Evolutionary conservation across 129 eudicot genomes (phyloP), one percentile per base, ranked within the genome.

Genomic region (Artemisia tridentata): DNA sequence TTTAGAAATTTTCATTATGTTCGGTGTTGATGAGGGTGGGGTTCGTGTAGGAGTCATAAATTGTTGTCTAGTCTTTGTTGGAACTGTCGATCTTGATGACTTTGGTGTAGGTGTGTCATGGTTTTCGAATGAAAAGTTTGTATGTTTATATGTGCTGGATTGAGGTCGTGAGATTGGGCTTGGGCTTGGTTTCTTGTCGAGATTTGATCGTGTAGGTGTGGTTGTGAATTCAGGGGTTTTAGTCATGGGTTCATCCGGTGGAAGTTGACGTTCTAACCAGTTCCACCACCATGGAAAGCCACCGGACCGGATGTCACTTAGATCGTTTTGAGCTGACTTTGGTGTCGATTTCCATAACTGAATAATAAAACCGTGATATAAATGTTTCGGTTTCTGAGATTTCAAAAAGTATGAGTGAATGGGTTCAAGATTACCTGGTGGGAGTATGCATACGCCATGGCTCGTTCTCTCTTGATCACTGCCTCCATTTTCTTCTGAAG

Each of bases 391-490:
- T 17, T 5, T 31, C 29, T 27, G 18, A 14, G 17, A 45, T 59
- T 63, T 47, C 12, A 75, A 7, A 75, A 70, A 34, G 29, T 11
- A 3, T 9, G 41, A 58, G 43, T 34, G n/a, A 55, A 67, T 10
- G 53, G 43, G 15, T 52, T 27, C 1, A 71, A n/a, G 20, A 25
- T 58, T 86, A 93, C 99, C 97, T 86, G 95, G 82, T 89, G 91
- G 55, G 98, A 93, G 78, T 93, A 93, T 52, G 99, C 99, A 82
- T 93, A 93, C 15, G 97, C 97, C 97, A 93, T 93, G 72, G 99
- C 97, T 68, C 96, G 82, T 79, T 93, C 99, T 79, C 99, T 84
- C 83, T 88, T 93, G 80, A 87, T 78, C 47, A 86, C 80, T 10
- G 99, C 99, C 68, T 93, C 97, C 67, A 78, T 80, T 85, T 88